phyloP scores from a whole-genome alignment of 73 alveolate genomes.

The Paramecium biaurelia region DNA sequence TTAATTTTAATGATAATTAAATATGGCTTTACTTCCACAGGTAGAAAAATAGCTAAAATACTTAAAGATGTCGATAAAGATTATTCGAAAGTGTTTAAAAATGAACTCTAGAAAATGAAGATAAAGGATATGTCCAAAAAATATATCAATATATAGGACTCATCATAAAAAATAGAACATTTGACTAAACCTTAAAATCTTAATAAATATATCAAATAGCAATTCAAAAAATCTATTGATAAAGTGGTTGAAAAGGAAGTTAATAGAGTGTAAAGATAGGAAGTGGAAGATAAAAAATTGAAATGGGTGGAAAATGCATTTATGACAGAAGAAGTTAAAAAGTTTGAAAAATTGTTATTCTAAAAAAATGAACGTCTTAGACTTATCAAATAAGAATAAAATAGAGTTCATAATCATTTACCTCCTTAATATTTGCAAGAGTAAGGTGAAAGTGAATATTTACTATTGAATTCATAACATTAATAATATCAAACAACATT shows the following conservation, averaged over 20 bases:
- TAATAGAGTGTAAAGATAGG: background rate
- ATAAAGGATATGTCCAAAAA: background rate
- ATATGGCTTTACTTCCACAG: background rate
- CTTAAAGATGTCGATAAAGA: background rate
- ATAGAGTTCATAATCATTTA: background rate
- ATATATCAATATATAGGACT: background rate
- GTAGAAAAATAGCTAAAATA: background rate
- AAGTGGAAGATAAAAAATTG: background rate
- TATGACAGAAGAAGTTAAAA: background rate
- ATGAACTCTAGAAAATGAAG: background rate
- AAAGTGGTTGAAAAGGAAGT: background rate
- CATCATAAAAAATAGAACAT: background rate
- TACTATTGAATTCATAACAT: background rate
- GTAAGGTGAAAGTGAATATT: background rate
- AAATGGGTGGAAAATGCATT: background rate
- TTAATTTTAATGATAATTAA: conserved; percentile 1
- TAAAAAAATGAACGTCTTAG: background rate
- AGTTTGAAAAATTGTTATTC: background rate
- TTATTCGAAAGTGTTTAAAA: background rate
- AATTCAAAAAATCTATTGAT: background rate
- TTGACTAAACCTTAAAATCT: background rate
- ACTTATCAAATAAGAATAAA: background rate
- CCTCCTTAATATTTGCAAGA: background rate
- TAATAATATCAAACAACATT: background rate
- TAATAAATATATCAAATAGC: background rate